Percentiles rank a stretch among this genome's conserved stretches.
These are phyloP conservation scores for Catunica adiposa DNA, from an alignment of 2,329 filamentous ascomycete genomes.

Conservation along the genomic window DNA sequence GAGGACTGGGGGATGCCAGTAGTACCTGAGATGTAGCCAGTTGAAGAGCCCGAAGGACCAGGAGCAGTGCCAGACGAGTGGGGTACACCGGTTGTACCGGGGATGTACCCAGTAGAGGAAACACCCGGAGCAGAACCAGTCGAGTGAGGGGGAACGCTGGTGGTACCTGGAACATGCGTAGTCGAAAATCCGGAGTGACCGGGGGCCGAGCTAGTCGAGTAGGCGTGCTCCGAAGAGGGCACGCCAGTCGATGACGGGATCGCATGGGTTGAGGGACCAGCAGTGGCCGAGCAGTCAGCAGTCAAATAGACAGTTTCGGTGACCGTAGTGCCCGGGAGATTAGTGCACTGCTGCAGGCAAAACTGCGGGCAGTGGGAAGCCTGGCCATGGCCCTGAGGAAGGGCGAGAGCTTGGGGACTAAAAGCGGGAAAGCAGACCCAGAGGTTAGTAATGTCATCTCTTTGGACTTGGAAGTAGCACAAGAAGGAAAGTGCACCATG, in stretches of 20 bases:
- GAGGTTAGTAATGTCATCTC: neutral
- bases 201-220: neutral
- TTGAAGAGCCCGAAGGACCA: neutral
- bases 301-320: slow-evolving; percentile 12
- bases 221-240: neutral
- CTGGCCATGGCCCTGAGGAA: neutral
- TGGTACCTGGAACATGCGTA: too few relatives aligned
- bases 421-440: neutral
- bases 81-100: neutral
- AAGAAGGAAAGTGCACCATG: neutral
- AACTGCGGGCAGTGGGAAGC: slow-evolving; percentile 9
- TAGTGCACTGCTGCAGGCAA: slow-evolving; percentile 12
- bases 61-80: neutral
- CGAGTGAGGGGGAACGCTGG: neutral
- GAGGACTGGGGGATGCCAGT: neutral
- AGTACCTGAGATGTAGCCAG: neutral
- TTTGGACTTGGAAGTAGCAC: too few relatives aligned
- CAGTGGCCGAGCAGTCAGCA: slow-evolving; percentile 3
- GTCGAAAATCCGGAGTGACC: too few relatives aligned
- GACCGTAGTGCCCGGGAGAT: slow-evolving; percentile 6
- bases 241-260: neutral
- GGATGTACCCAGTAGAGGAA: neutral
- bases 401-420: slow-evolving; percentile 5
- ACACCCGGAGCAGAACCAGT: neutral
- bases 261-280: too few relatives aligned